Conservation (phyloP, 2,329 filamentous ascomycete species). For the Xylariaceae sp. region DNA sequence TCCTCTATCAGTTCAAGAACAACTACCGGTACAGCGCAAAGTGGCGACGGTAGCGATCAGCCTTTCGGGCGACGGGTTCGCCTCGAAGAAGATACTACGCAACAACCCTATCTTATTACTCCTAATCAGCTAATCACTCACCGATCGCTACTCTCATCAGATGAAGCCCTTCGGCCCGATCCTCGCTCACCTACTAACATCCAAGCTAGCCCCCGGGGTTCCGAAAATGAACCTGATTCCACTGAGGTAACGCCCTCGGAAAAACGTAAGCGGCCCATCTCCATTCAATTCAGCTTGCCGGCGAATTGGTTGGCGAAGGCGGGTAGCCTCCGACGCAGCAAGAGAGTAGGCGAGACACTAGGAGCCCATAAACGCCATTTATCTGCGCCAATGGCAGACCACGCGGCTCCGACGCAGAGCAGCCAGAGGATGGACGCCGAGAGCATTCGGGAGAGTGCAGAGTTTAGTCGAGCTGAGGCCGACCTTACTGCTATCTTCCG, state of each 20-base stretch:
- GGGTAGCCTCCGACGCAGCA: conserved; percentile 52
- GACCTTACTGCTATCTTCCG: conserved; percentile 31
- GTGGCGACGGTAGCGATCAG: conserved; percentile 27
- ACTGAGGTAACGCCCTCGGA: conserved; percentile 41
- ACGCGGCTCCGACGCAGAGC: conserved; percentile 21
- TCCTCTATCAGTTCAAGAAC: conserved; percentile 20
- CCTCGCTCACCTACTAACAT: conserved; percentile 9
- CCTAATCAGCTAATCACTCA: conserved; percentile 27
- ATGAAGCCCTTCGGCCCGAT: conserved; percentile 3
- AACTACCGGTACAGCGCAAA: conserved; percentile 20
- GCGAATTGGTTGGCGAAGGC: conserved; percentile 52
- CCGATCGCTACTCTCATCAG: neutral
- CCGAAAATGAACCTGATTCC: conserved; percentile 24
- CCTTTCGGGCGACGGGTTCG: conserved; percentile 30
- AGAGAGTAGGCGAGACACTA: conserved; percentile 42
- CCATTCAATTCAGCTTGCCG: conserved; percentile 55
- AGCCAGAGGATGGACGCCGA: conserved; percentile 27
- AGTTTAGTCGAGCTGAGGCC: conserved; percentile 28
- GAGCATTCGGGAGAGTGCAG: conserved; percentile 26
- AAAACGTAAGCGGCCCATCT: conserved; percentile 49
- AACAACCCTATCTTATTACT: conserved; percentile 37
- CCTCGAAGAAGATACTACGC: conserved; percentile 31
- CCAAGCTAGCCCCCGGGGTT: conserved; percentile 26
- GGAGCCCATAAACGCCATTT: conserved; percentile 46
- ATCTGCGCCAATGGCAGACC: conserved; percentile 44